Base-by-base conservation (phyloP, 129 eudicot genomes). In the sunflower (Helianthus annuus) region DNA sequence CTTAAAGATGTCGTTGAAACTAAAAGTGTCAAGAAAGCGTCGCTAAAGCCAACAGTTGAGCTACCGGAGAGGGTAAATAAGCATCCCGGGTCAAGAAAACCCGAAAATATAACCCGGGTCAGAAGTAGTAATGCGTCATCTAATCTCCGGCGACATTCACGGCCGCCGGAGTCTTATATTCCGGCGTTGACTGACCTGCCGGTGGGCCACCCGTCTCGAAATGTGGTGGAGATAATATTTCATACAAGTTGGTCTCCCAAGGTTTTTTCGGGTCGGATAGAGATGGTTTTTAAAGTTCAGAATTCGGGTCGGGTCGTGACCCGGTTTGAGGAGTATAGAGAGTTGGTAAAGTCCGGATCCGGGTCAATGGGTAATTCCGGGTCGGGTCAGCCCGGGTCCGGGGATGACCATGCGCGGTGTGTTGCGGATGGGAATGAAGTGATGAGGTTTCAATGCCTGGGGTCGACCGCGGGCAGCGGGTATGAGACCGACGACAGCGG, bases 391-490 rank as follows among this genome's bases (percentile, higher is more conserved):
- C 68, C 66, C 19, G 80, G 62, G 29, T 24, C 48, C 3, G 70
- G 76, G 7, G 97, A 87, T 24, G 97, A 87, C 86, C 86, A 83
- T 82, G 87, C 88, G 39, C 97, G 97, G 64, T 91, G 97, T 45
- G 83, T 85, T 27, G 98, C 97, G 38, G 98, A 93, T 75, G 98
- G 98, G 70, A 93, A 93, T 64, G 98, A 93, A 83, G 95, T 93
- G 57, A 93, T 93, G 98, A 78, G 98, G 82, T 93, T 93, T 67
- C 92, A 83, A 44, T 93, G 97, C 74, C 64, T 93, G 27, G 98
- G 98, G 1, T 80, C 96, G 14, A 72, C 95, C 3, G 24, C 68
- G n/a, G 77, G 83, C n/a, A 82, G 88, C 44, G 82, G 82, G 46
- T 87, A 78, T 46, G 90, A 80, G 13, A 53, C 85, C 1, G 72